phyloP scores from a whole-genome alignment of 2,329 filamentous ascomycete species.

The Albifimbria verrucaria region DNA sequence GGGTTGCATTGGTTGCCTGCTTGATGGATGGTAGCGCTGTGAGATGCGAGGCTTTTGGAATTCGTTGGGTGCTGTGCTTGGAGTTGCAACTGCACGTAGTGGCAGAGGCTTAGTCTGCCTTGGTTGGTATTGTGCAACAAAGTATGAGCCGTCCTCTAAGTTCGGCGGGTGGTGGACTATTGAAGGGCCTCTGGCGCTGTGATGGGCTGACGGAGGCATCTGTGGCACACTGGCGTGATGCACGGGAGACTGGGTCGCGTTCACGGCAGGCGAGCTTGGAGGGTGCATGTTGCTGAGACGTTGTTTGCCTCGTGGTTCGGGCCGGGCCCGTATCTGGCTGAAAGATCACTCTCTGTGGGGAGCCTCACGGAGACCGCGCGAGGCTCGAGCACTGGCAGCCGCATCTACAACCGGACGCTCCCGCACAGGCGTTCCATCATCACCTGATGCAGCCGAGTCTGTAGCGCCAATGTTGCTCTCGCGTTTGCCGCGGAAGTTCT shows the following conservation, averaged over 20 bases:
- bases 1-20: slow-evolving; percentile 51
- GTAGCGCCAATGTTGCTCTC: slow-evolving; percentile 47
- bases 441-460: slow-evolving; percentile 57
- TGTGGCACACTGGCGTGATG: slow-evolving; percentile 30
- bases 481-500: slow-evolving; percentile 63
- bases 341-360: slow-evolving; percentile 82
- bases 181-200: slow-evolving; percentile 39
- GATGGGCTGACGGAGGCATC: slow-evolving; percentile 25
- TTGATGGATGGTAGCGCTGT: slow-evolving; percentile 24
- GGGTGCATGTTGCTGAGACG: slow-evolving; percentile 37
- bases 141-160: slow-evolving; percentile 53
- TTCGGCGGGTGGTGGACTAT: slow-evolving; percentile 50
- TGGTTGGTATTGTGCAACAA: slow-evolving; percentile 69
- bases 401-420: slow-evolving; percentile 50
- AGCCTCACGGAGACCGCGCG: slow-evolving; percentile 71
- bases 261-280: slow-evolving; percentile 23
- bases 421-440: slow-evolving; percentile 56
- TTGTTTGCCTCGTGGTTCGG: slow-evolving; percentile 59
- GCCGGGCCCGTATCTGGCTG: slow-evolving; percentile 71
- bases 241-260: slow-evolving; percentile 22
- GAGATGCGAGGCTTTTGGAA: slow-evolving; percentile 50
- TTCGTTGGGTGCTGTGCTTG: slow-evolving; percentile 67
- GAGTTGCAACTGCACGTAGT: slow-evolving; percentile 71
- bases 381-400: slow-evolving; percentile 54
- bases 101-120: slow-evolving; percentile 58